Conservation (phyloP, 805 yeast species). For the Saturnispora zaruensis region DNA sequence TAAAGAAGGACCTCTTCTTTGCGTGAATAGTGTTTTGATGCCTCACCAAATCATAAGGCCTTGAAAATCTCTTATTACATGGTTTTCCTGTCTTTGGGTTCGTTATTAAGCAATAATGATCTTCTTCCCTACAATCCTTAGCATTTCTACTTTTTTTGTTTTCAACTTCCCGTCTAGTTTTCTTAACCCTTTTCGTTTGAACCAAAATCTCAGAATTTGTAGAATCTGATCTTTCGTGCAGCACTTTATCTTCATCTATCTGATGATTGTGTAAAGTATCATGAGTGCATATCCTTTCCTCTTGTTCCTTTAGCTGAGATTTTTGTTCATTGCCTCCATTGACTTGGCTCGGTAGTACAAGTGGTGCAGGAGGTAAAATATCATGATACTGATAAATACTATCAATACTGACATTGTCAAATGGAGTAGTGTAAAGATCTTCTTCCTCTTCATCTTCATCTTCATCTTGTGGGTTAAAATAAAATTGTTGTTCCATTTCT, state of each 20-base stretch:
- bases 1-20: slow-evolving; percentile 70
- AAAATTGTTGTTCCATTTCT: neutral
- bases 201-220: neutral
- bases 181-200: slow-evolving; percentile 2
- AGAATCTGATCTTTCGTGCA: slow-evolving; percentile 7
- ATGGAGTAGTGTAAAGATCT: slow-evolving; percentile 23
- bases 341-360: slow-evolving; percentile 6
- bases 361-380: slow-evolving; percentile 16
- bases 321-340: neutral
- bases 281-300: neutral
- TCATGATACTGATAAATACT: slow-evolving; percentile 1
- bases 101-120: slow-evolving; percentile 50
- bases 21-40: slow-evolving; percentile 97
- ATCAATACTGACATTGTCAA: slow-evolving; percentile 13
- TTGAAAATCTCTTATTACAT: slow-evolving; percentile 75
- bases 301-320: neutral
- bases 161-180: slow-evolving; percentile 6
- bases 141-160: neutral
- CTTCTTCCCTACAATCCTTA: slow-evolving; percentile 17
- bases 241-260: neutral
- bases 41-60: slow-evolving; percentile 90
- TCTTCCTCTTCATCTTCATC: slow-evolving; percentile 15
- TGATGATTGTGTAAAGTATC: neutral
- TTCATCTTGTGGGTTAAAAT: neutral
- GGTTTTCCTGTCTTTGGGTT: slow-evolving; percentile 54